Conservation (phyloP, 257 asterid genomes). For the Ophiorrhiza pumila region DNA sequence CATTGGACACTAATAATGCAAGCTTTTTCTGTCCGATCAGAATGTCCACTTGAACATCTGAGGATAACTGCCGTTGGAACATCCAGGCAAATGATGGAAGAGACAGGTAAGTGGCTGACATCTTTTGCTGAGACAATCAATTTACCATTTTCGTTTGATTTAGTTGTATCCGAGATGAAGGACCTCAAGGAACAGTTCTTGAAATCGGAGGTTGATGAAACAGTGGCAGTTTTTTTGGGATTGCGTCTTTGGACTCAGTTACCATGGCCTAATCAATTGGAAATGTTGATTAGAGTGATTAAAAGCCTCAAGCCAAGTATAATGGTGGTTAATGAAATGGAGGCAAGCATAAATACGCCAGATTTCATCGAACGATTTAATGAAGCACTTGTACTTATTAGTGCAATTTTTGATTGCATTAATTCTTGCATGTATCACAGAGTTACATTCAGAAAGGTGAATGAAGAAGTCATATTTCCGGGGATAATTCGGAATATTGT, state of each 20-base stretch:
- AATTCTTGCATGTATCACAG: constrained; percentile 34
- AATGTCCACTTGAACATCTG: constrained; percentile 34
- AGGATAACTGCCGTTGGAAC: constrained; percentile 49
- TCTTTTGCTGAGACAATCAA: constrained; percentile 45
- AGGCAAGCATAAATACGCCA: constrained; percentile 42
- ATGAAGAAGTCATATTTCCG: constrained; percentile 26
- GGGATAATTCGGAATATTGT: constrained; percentile 31
- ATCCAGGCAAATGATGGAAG: constrained; percentile 32
- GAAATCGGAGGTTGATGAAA: constrained; percentile 30
- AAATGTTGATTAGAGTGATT: constrained; percentile 36
- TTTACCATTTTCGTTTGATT: constrained; percentile 34
- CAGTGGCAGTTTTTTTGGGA: constrained; percentile 31
- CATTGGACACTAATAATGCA: constrained; percentile 56
- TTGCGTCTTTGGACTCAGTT: constrained; percentile 33
- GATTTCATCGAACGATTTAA: constrained; percentile 41
- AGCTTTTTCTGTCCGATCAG: constrained; percentile 36
- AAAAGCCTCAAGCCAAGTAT: constrained; percentile 26
- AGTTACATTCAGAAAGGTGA: constrained; percentile 27
- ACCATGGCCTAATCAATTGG: constrained; percentile 27
- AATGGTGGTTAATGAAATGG: constrained; percentile 47
- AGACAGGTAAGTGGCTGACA: too few species aligned
- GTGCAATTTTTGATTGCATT: constrained; percentile 39
- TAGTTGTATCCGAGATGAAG: constrained; percentile 31
- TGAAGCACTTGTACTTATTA: constrained; percentile 39
- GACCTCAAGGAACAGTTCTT: constrained; percentile 32